phyloP scores from a whole-genome alignment of 2,329 filamentous ascomycete genomes.

The Ophiocordyceps camponoti-floridani region DNA sequence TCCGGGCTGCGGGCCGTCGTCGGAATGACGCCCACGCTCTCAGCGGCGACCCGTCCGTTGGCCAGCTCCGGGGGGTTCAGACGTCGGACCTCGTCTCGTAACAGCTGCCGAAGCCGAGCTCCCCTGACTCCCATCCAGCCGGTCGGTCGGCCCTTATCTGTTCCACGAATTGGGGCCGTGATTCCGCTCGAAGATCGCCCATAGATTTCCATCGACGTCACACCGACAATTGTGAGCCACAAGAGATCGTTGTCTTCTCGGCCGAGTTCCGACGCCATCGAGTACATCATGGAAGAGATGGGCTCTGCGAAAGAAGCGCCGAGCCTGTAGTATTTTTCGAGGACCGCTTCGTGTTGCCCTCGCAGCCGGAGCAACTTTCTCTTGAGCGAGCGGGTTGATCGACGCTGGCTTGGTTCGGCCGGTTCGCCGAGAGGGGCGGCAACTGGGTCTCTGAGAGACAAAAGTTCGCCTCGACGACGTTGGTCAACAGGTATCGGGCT shows the following conservation, averaged over 20 bases:
- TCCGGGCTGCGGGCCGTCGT: slow-evolving; percentile 78
- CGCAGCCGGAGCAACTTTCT: slow-evolving; percentile 58
- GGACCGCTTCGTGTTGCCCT: slow-evolving; percentile 55
- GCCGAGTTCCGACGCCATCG: slow-evolving; percentile 81
- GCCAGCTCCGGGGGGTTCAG: slow-evolving; percentile 63
- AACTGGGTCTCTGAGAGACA: slow-evolving; percentile 32
- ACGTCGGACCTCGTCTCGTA: slow-evolving; percentile 86
- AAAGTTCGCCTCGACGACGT: slow-evolving; percentile 33
- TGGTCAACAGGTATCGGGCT: slow-evolving; percentile 48
- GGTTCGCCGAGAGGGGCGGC: slow-evolving; percentile 28
- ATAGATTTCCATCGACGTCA: slow-evolving; percentile 85
- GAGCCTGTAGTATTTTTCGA: slow-evolving; percentile 69
- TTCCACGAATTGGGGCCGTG: slow-evolving; percentile 38
- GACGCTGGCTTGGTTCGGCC: slow-evolving; percentile 33
- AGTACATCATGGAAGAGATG: slow-evolving; percentile 87
- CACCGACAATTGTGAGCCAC: slow-evolving; percentile 88
- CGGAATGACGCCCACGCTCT: slow-evolving; percentile 66
- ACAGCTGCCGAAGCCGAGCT: slow-evolving; percentile 64
- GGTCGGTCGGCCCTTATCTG: slow-evolving; percentile 36
- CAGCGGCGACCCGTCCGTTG: slow-evolving; percentile 43
- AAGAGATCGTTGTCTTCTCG: slow-evolving; percentile 92
- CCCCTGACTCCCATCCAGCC: slow-evolving; percentile 74
- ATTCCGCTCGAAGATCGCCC: slow-evolving; percentile 71
- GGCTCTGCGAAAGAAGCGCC: slow-evolving; percentile 90
- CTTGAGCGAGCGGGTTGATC: slow-evolving; percentile 52